Base-by-base conservation (phyloP, 1,139 yeast genomes). In the Sugiyamaella castrensis region DNA sequence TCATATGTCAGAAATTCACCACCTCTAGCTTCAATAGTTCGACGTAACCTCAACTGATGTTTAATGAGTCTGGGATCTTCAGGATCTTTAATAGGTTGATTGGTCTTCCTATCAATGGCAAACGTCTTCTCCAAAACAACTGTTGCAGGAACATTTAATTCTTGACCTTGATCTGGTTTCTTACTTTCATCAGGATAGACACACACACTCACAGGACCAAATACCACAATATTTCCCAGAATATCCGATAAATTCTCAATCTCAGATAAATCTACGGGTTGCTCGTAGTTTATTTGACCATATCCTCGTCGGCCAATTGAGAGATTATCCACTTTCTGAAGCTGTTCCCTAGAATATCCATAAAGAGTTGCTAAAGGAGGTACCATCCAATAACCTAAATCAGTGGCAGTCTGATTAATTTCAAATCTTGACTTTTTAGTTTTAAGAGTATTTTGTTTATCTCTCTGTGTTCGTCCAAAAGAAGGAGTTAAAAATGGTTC, bases 121-220 rank as follows among this genome's bases (percentile, higher is more conserved):
- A 73, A 78, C 16, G 81, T 75, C 37, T 80, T 77, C 61, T 87
- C 95, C 37, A 89, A 64, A 0, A 94, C 82, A 4, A 89, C 81
- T 0, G 86, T 83, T 0, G 96, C 94, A 1, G 96, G 96, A 12
- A 84, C 84, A 64, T 89, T 89, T 45, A 89, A 67, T 0, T 91
- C 96, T 47, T 72, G 69, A 0, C 97, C 96, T 38, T 78, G 67
- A 0, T 82, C 73, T 1, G 91, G 89, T 54, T 82, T 84, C 4
- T 59, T 61, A 0, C 54, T 52, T 15, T 70, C 76, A 40, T 80
- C 79, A 2, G 85, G 81, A 62, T 87, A 87, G 0, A 86, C 94
- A 51, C 80, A 79, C 1, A 87, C 81, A 1, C 78, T 73, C 47
- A 77, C 72, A n/a, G 76, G 73, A 37, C 71, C 71, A 55, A 88